These are phyloP conservation scores for Polytolypa hystricis DNA, from an alignment of 2,329 filamentous ascomycete genomes.

Conservation along the genomic window DNA sequence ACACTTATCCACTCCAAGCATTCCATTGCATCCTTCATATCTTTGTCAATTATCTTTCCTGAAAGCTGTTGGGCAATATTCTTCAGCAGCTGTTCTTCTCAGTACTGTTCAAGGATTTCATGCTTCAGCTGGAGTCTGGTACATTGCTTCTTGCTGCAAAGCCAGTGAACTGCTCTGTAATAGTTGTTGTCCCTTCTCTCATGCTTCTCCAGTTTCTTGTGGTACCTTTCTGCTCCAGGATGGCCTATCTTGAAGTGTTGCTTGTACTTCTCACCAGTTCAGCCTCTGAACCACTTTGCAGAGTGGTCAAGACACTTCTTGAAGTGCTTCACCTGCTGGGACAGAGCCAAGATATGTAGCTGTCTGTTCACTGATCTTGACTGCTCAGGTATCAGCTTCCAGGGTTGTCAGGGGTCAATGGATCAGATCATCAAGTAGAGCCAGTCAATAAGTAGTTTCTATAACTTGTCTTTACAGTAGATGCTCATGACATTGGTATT, in stretches of 20 bases:
- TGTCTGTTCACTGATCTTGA: too few relatives aligned
- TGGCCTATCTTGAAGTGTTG: background rate
- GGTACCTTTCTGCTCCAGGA: background rate
- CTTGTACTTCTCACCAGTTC: background rate
- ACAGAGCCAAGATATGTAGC: background rate
- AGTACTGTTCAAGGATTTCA: slow-evolving; percentile 2
- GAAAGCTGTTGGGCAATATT: slow-evolving; percentile 1
- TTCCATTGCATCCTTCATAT: slow-evolving; percentile 3
- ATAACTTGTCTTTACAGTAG: background rate
- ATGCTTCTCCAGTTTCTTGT: background rate
- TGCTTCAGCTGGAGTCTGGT: background rate
- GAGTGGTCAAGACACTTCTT: background rate
- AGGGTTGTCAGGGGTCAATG: too few relatives aligned
- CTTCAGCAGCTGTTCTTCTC: slow-evolving; percentile 3
- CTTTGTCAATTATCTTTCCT: slow-evolving; percentile 4
- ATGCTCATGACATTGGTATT: background rate
- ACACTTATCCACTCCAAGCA: slow-evolving; percentile 1
- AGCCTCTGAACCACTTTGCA: background rate
- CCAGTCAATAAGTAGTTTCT: background rate
- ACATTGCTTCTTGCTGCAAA: background rate
- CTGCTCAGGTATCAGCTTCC: too few relatives aligned
- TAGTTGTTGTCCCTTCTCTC: background rate
- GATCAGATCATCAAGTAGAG: too few relatives aligned
- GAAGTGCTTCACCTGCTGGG: background rate
- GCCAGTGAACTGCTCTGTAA: background rate